These are phyloP conservation scores for Alternaria metachromatica DNA, from an alignment of 2,329 filamentous ascomycete species.

Conservation along the genomic window DNA sequence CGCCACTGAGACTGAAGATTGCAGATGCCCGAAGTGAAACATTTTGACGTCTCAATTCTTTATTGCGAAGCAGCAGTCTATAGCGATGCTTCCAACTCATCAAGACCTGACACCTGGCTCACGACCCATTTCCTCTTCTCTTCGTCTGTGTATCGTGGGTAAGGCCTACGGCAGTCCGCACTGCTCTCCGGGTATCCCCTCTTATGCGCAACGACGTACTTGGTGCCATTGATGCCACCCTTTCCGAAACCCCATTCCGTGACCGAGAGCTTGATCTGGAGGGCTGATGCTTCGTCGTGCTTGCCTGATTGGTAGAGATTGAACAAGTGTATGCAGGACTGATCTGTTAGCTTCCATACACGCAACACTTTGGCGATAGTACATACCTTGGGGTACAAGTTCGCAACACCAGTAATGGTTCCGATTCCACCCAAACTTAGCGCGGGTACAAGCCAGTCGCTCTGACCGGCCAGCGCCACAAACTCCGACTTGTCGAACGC, in stretches of 20 bases:
- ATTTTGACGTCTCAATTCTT: neutral
- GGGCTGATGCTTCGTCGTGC: conserved; percentile 55
- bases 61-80: conserved; percentile 2
- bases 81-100: conserved; percentile 39
- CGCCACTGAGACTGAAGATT: neutral
- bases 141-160: conserved; percentile 57
- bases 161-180: conserved; percentile 62
- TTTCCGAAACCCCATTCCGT: conserved; percentile 65
- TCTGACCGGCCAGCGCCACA: conserved; percentile 51
- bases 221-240: conserved; percentile 67
- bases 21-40: neutral
- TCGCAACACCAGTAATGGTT: conserved; percentile 68
- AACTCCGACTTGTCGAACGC: conserved; percentile 48
- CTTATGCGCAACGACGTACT: conserved; percentile 64
- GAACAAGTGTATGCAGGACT: conserved; percentile 55
- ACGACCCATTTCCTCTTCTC: conserved; percentile 57
- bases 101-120: conserved; percentile 42
- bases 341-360: conserved; percentile 3
- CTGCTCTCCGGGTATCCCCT: conserved; percentile 60
- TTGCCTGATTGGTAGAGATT: conserved; percentile 58
- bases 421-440: conserved; percentile 65
- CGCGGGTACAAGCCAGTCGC: conserved; percentile 61
- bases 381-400: conserved; percentile 62
- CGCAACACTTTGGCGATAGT: neutral
- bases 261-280: conserved; percentile 60